phyloP scores from a whole-genome alignment of 1,284 basidiomycete genomes.

The Tylopilus sp. region DNA sequence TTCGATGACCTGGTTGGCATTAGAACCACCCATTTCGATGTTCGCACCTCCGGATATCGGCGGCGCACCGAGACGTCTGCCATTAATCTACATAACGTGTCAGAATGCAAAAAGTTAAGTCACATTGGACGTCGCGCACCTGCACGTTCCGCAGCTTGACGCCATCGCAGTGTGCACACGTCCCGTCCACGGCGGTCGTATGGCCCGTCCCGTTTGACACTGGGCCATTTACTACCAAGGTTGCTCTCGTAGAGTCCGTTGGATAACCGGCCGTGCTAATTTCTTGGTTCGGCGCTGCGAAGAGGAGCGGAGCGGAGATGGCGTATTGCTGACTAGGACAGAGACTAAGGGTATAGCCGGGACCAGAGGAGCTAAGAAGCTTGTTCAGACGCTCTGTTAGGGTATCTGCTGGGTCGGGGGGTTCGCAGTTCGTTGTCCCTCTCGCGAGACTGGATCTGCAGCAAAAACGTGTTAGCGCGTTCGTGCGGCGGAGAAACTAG shows the following conservation, averaged over 20 bases:
- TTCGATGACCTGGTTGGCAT: constrained; percentile 63
- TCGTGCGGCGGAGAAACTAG: neutral
- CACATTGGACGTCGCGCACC: constrained; percentile 36
- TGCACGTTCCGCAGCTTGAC: constrained; percentile 68
- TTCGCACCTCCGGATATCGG: constrained; percentile 63
- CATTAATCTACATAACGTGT: constrained; percentile 52
- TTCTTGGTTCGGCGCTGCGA: constrained; percentile 66
- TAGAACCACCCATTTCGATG: constrained; percentile 75
- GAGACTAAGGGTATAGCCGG: constrained; percentile 60
- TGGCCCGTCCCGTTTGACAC: constrained; percentile 55
- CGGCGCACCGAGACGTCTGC: constrained; percentile 50
- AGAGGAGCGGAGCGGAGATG: constrained; percentile 61
- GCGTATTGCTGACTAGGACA: constrained; percentile 62
- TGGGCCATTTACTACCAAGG: constrained; percentile 54
- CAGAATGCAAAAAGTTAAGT: constrained; percentile 33
- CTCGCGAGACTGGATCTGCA: constrained; percentile 12
- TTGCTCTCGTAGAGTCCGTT: constrained; percentile 50
- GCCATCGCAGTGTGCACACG: constrained; percentile 53
- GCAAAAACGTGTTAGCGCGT: constrained; percentile 6
- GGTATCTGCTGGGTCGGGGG: constrained; percentile 56
- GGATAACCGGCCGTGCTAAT: constrained; percentile 78
- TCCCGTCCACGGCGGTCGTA: constrained; percentile 68
- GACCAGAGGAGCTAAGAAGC: constrained; percentile 60
- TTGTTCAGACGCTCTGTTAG: constrained; percentile 67
- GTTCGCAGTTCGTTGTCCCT: constrained; percentile 38